Evolutionary conservation across 441 rosid genomes (phyloP), one percentile per base, ranked within the genome.

Genomic region (Manihot esculenta): DNA sequence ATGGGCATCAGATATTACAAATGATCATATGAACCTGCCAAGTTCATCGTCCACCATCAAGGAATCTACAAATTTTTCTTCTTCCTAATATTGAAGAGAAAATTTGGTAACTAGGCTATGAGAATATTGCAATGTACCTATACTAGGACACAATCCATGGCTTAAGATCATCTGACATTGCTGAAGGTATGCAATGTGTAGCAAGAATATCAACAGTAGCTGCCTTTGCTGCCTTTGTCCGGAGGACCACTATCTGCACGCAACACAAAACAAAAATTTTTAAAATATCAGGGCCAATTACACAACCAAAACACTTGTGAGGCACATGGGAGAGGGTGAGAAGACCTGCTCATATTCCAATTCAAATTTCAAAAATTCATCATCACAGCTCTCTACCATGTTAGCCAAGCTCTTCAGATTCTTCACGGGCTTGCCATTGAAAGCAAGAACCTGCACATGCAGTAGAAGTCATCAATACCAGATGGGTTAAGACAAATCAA

Each of bases 91-190:
- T 30, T 18, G 5, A 56, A 56, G 50, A 13, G n/a, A 38, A 63
- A 53, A 65, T 24, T 9, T 8, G 11, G 13, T 48, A 10, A 30
- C 48, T 56, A 48, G 57, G 67, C 76, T 44, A 51, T 33, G 74
- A 67, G 61, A 54, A 27, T 20, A 55, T 70, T 2, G 64, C 44
- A 38, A 23, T 42, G 18, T 51, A 63, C 61, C 80, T 42, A 74
- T n/a, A 54, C 48, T 60, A 61, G 17, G 54, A 62, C 38, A 26
- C 54, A 41, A 50, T 70, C 82, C 76, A 83, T 24, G 77, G 54
- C 84, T 87, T 91, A 68, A 95, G 96, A 84, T 95, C 97, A 65
- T 83, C 91, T 44, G 98, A 95, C 89, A 92, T 84, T 13, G 97
- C 89, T 21, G 95, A 86, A 67, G 97, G 91, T 81, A 95, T 93